A percentile compares a stretch with the other conserved stretches of the same genome.
phyloP scores from a whole-genome alignment of 2,329 filamentous ascomycete species.

The Metarhizium rileyi region DNA sequence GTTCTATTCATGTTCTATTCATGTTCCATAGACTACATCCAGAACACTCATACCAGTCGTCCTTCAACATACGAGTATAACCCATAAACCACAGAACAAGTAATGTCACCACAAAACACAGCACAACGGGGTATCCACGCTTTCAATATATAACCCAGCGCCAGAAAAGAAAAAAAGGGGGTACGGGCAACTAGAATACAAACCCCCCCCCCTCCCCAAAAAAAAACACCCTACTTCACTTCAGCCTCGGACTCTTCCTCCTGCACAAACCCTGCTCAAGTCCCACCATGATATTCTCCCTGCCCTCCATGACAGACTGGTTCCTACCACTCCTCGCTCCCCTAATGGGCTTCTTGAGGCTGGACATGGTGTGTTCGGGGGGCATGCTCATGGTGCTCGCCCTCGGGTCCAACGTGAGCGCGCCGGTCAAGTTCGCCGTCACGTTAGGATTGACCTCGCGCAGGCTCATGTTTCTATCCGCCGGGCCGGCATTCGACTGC shows the following conservation, averaged over 20 bases:
- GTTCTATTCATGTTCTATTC: too few species aligned
- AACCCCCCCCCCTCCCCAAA: background rate
- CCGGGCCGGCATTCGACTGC: constrained; percentile 16
- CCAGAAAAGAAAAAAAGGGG: too few species aligned
- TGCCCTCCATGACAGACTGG: constrained; percentile 29
- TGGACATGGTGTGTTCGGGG: constrained; percentile 33
- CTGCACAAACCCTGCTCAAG: constrained; percentile 36
- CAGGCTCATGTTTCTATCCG: constrained; percentile 30
- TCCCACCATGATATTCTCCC: constrained; percentile 41
- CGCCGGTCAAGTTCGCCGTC: constrained; percentile 29
- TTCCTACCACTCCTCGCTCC: constrained; percentile 24
- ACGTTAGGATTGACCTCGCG: constrained; percentile 47
- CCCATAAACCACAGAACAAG: too few species aligned
- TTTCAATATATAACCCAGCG: too few species aligned
- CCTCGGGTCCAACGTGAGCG: constrained; percentile 31
- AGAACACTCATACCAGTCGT: too few species aligned
- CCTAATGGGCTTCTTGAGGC: constrained; percentile 35
- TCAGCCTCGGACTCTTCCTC: constrained; percentile 46
- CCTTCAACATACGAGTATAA: too few species aligned
- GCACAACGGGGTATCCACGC: too few species aligned
- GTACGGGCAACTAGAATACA: too few species aligned
- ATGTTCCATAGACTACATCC: too few species aligned
- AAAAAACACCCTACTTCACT: constrained; percentile 12
- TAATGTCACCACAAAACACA: too few species aligned
- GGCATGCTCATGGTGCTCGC: constrained; percentile 32